phyloP scores from a whole-genome alignment of 495 filamentous ascomycete genomes.

The Annulohypoxylon bovei region DNA sequence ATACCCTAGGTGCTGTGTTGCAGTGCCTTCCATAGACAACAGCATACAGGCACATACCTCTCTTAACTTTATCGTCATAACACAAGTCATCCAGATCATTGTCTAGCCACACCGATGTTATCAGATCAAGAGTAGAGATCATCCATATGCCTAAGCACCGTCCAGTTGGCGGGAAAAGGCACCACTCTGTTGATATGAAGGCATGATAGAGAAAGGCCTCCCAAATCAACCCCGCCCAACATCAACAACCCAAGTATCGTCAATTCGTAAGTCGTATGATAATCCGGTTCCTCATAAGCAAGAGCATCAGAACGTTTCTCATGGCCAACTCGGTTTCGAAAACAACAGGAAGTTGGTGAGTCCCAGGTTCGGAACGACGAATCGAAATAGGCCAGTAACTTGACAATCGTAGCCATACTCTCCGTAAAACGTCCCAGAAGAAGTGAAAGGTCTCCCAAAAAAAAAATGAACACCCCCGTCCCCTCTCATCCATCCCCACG shows the following conservation, averaged over 20 bases:
- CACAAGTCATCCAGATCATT: too few relatives aligned
- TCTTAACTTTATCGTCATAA: not conserved
- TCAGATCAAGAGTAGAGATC: too few relatives aligned
- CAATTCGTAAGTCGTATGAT: slow-evolving; percentile 7
- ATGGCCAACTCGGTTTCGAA: not conserved
- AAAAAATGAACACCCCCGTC: not conserved
- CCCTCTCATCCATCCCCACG: slow-evolving; percentile 17
- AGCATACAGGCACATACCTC: not conserved
- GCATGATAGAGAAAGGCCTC: too few relatives aligned
- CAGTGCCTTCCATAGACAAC: not conserved
- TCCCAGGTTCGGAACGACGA: not conserved
- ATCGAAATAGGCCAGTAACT: not conserved
- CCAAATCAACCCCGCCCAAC: not conserved
- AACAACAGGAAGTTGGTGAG: not conserved
- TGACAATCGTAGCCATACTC: slow-evolving; percentile 8
- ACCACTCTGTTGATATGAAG: too few relatives aligned
- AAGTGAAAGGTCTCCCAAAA: not conserved
- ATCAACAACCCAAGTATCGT: not conserved
- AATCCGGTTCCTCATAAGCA: slow-evolving; percentile 2
- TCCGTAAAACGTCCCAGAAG: not conserved
- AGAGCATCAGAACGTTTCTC: not conserved
- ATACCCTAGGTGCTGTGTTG: not conserved
- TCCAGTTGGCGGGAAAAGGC: too few relatives aligned
- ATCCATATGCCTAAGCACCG: too few relatives aligned
- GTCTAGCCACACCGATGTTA: too few relatives aligned